Percentiles rank a stretch among this genome's conserved stretches.
phyloP scores from a whole-genome alignment of 768 basidiomycete species.

The Podaxis carcinomalis region DNA sequence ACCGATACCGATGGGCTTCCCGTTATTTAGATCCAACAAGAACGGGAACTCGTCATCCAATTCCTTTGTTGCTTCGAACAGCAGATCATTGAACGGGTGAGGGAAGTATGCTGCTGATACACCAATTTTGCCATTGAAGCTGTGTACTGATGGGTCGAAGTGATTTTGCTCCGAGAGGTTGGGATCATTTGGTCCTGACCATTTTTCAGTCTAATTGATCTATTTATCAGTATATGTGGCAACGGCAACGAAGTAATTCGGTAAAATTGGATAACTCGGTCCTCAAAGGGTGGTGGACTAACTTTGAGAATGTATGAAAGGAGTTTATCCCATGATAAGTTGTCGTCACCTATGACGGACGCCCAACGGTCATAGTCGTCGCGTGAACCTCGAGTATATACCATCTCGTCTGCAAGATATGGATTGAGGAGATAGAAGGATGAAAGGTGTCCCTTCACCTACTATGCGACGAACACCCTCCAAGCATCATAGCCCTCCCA shows the following conservation, averaged over 20 bases:
- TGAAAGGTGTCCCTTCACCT: background rate
- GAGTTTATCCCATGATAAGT: conserved; percentile 12
- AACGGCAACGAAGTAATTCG: too few species aligned
- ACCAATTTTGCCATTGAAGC: conserved; percentile 16
- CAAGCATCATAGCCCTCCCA: conserved; percentile 22
- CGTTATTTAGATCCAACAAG: conserved; percentile 37
- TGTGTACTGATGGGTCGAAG: conserved; percentile 26
- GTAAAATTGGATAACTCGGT: too few species aligned
- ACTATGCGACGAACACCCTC: conserved; percentile 25
- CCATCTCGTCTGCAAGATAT: conserved; percentile 2
- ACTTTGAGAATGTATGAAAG: conserved; percentile 9
- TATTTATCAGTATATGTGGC: background rate
- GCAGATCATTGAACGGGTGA: conserved; percentile 7
- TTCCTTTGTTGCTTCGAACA: conserved; percentile 23
- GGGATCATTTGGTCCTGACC: conserved; percentile 11
- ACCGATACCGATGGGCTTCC: conserved; percentile 37
- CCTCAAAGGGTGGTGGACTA: background rate
- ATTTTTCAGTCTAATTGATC: background rate
- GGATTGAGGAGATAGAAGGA: background rate
- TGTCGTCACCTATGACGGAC: background rate
- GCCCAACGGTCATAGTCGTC: conserved; percentile 10
- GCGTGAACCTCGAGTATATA: conserved; percentile 4
- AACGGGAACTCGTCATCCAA: conserved; percentile 30
- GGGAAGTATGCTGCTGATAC: conserved; percentile 22
- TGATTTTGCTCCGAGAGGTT: conserved; percentile 15